A percentile compares a stretch with the other conserved stretches of the same genome.
phyloP scores from a whole-genome alignment of 2,329 filamentous ascomycete genomes.

The Colletotrichum plurivorum region DNA sequence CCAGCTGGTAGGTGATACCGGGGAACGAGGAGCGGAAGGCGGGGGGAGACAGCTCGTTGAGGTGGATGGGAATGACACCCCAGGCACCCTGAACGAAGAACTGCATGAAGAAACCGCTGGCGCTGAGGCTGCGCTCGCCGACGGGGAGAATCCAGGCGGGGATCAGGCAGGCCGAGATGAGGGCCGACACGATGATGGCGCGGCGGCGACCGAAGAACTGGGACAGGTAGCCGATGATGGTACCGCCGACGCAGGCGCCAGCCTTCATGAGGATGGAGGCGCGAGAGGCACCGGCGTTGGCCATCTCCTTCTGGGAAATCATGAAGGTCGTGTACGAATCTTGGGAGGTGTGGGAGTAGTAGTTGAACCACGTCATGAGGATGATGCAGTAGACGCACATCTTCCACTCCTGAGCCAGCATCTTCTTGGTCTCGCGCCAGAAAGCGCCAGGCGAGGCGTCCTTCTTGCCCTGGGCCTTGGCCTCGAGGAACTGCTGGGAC shows the following conservation, averaged over 20 bases:
- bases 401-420: conserved; percentile 80
- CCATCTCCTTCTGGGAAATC: conserved; percentile 78
- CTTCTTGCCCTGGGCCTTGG: conserved; percentile 69
- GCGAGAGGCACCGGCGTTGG: conserved; percentile 75
- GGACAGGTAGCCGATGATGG: conserved; percentile 80
- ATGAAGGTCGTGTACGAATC: conserved; percentile 89
- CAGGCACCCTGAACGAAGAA: conserved; percentile 77
- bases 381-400: conserved; percentile 84
- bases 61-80: conserved; percentile 79
- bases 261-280: conserved; percentile 87
- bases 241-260: conserved; percentile 81
- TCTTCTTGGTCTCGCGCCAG: conserved; percentile 77
- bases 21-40: conserved; percentile 80
- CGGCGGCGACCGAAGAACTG: conserved; percentile 83
- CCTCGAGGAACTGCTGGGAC: conserved; percentile 81
- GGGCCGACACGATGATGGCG: conserved; percentile 72
- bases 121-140: conserved; percentile 72
- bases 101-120: conserved; percentile 77
- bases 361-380: conserved; percentile 84
- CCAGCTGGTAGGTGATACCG: conserved; percentile 80
- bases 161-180: conserved; percentile 74
- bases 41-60: conserved; percentile 80
- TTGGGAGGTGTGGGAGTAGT: conserved; percentile 84
- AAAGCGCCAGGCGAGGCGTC: conserved; percentile 66
- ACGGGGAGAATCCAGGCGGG: conserved; percentile 79